Evolutionary conservation across 495 filamentous ascomycete genomes (phyloP), one percentile per base, ranked within the genome.

Genomic region (Aspergillus saccharolyticus): DNA sequence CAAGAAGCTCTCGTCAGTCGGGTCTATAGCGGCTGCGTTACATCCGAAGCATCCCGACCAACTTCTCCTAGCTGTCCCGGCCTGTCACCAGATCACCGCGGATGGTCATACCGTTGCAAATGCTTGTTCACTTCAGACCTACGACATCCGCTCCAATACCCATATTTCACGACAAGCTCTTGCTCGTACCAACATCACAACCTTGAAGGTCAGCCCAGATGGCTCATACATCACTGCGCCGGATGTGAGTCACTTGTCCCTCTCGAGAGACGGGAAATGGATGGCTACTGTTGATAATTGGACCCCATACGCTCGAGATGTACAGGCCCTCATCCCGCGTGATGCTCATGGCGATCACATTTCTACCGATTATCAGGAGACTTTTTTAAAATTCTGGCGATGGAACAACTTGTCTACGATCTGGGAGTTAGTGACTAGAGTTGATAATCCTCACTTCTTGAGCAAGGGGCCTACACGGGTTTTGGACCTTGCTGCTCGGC

Each of bases 251-350:
- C 80, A 85, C 49, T 71, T 99, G 54, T 78, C 83, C 52, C 80
- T 92, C 56, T 89, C 88, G 20, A 67, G 78, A 22, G 86, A 97
- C 67, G 93, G 91, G 1, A 80, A 85, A 60, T 99, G 94, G 94
- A 79, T 99, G 59, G 91, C 89, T 39, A 96, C 89, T 0, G 81
- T 95, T 4, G 95, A 99, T 64, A 85, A 88, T 56, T 99, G 94
- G 94, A 80, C 76, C 50, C 91, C 91, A 18, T 83, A 85, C 18
- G 70, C 72, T 25, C 75, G 78, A 54, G 89, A 93, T 62, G 51
- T 87, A n/a, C 73, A 77, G 43, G 71, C 75, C 65, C 71, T 78
- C 55, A 74, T 60, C 70, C 70, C 75, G 42, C 70, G 78, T 54
- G 69, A 66, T 12, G 63, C 70, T 30, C 67, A 71, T 21, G 65